Evolutionary conservation across 2,329 filamentous ascomycete genomes (phyloP), one percentile per base, ranked within the genome.

Genomic region (Calycina marina): DNA sequence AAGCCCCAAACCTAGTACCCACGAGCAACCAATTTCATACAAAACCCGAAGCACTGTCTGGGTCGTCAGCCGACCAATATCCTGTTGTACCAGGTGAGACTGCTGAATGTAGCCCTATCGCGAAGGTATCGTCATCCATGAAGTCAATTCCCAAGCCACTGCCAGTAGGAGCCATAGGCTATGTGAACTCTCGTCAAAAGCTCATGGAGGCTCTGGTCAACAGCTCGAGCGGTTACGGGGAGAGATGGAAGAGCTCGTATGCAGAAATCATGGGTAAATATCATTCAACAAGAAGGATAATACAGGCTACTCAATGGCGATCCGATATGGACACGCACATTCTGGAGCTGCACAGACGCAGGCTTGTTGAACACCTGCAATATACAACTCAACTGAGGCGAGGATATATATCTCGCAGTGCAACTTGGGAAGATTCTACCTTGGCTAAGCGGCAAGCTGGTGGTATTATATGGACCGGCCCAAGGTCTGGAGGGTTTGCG

Each of bases 261-360:
- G n/a, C n/a, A n/a, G n/a, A n/a, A n/a, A n/a, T n/a, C n/a, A n/a
- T n/a, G n/a, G n/a, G n/a, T n/a, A n/a, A n/a, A n/a, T n/a, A n/a
- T n/a, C n/a, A n/a, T n/a, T n/a, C n/a, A n/a, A n/a, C n/a, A n/a
- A 14, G 20, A n/a, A 25, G 24, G 27, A 17, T 32, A 9, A 16
- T 20, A 18, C 8, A 31, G 18, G 14, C 27, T 31, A 32, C 44
- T 10, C 17, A 34, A 14, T 71, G 62, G 62, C 62, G 70, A 17
- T 25, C 53, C 4, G 69, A 74, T 41, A 78, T 77, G 70, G 57
- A 63, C 18, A 50, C 56, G 0, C 56, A 67, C 15, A 45, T 78
- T 0, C 53, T 75, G 4, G 50, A 58, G 4, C 52, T 65, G 36
- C 56, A 75, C 53, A 62, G 67, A 4, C 51, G 59, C 4, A 52